Evolutionary conservation across 2,329 filamentous ascomycete genomes (phyloP), one percentile per base, ranked within the genome.

Genomic region (Cytospora mali): DNA sequence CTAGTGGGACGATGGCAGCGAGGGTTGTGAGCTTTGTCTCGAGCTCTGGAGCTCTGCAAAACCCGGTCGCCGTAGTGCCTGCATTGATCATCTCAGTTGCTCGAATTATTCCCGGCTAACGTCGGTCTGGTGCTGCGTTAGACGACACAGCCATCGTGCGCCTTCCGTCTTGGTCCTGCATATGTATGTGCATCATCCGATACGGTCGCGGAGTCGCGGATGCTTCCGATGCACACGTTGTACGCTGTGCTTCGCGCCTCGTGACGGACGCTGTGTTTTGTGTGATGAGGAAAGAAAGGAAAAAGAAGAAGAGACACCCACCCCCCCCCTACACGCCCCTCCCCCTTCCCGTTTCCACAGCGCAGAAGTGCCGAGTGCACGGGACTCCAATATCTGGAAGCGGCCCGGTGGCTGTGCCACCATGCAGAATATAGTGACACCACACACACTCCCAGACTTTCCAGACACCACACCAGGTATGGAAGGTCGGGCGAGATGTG

Each of bases 401-500:
- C 58, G 58, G 53, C 60, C 49, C 54, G 29, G 31, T 49, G 35
- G 29, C 49, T 62, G 27, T 27, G 35, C 55, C 54, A 55, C 52
- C 46, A 27, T 58, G 49, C 48, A 35, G 48, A 7, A 28, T 49
- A 28, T n/a, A 28, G 60, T 62, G 55, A 35, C 60, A 60, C 56
- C 39, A 35, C 53, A 62, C 42, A 48, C 35, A 39, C 35, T n/a
- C n/a, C 35, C 35, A 39, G 31, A 13, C 52, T 13, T 16, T 16
- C 29, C 42, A 55, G 52, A 39, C 58, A 61, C 53, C 52, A 35
- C 53, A 62, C 42, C 52, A 48, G 52, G 55, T 55, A 42, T 50
- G 60, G 21, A 62, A 59, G 55, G 33, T 49, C 35, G 60, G 60
- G 55, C 55, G 52, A 62, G 60, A 60, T 60, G 61, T 60, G 52